Evolutionary conservation across 805 yeast genomes (phyloP).

Genomic region (Kodamaea kakaduensis): DNA sequence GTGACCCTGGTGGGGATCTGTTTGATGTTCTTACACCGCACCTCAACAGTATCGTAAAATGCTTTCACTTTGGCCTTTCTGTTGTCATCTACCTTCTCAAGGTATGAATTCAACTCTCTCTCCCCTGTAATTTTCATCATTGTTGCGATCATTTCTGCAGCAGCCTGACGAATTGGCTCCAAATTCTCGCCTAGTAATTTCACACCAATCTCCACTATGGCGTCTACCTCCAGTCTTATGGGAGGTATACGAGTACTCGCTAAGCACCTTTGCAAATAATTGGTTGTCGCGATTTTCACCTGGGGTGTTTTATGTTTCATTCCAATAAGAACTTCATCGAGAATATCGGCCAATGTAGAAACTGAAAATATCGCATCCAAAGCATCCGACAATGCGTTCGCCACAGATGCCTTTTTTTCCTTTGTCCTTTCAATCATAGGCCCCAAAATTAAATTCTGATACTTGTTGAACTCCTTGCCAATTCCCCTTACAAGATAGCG

Average conservation of each 20-base stretch:
- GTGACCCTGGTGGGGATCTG: conserved; percentile 12
- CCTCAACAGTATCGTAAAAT: conserved; percentile 51
- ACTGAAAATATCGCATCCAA: conserved; percentile 58
- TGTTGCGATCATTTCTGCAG: conserved; percentile 75
- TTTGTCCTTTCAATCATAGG: conserved; percentile 78
- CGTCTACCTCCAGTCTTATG: conserved; percentile 48
- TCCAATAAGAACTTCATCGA: conserved; percentile 56
- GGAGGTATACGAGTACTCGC: conserved; percentile 49
- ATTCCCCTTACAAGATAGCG: conserved; percentile 64
- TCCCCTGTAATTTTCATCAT: conserved; percentile 81
- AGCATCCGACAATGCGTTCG: conserved; percentile 65
- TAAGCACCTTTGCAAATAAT: conserved; percentile 61
- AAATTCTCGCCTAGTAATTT: conserved; percentile 78
- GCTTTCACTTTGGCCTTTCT: conserved; percentile 65
- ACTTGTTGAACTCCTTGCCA: conserved; percentile 50
- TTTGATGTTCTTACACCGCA: conserved; percentile 37
- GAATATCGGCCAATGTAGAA: conserved; percentile 49
- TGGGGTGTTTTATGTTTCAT: conserved; percentile 81
- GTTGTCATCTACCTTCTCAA: conserved; percentile 74
- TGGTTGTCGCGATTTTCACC: conserved; percentile 66
- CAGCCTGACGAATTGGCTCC: conserved; percentile 75
- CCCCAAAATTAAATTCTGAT: conserved; percentile 47
- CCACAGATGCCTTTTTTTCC: conserved; percentile 78
- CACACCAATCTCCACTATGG: conserved; percentile 50
- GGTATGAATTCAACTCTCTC: conserved; percentile 52